Conservation (phyloP, 2,329 filamentous ascomycete genomes). For the Periconia macrospinosa region DNA sequence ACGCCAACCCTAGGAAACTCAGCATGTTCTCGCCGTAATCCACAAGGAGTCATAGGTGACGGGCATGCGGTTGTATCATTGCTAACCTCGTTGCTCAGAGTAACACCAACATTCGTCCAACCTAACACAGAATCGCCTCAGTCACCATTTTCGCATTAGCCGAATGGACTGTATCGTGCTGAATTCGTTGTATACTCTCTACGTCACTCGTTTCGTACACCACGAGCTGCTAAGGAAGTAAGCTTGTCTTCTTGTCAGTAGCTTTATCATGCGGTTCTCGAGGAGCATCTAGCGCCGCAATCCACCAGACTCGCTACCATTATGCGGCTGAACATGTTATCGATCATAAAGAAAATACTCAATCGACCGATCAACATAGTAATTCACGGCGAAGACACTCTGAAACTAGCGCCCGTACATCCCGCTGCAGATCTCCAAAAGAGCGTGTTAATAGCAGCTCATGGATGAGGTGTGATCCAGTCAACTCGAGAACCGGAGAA, state of each 20-base stretch:
- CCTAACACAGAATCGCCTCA: neutral
- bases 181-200: neutral
- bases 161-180: neutral
- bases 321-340: neutral
- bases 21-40: neutral
- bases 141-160: neutral
- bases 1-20: too few species aligned
- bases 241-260: neutral
- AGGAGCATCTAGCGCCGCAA: neutral
- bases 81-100: neutral
- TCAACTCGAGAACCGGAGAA: neutral
- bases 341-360: neutral
- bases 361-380: neutral
- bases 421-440: neutral
- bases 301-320: neutral
- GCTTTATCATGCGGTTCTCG: neutral
- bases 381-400: neutral
- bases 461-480: neutral
- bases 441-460: neutral
- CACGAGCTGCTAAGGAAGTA: neutral
- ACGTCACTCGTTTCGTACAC: neutral
- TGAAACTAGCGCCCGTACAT: neutral
- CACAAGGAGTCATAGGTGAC: neutral
- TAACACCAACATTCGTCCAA: neutral
- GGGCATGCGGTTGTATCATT: neutral